Percentiles rank a stretch among this genome's conserved stretches.
Conservation (phyloP, 176 grass and related monocot genomes). For the Panicum miliaceum region DNA sequence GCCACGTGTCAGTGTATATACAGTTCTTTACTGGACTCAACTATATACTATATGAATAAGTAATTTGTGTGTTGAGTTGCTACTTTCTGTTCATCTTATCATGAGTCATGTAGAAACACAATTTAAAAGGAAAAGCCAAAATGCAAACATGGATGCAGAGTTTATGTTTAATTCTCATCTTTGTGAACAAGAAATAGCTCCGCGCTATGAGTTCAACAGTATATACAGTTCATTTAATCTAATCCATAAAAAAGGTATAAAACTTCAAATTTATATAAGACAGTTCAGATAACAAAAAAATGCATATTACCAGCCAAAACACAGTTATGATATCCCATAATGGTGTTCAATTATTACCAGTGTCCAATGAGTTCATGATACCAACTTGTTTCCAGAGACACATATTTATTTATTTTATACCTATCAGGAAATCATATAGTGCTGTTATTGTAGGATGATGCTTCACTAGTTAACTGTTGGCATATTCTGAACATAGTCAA, state of each 20-base stretch:
- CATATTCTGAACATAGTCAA: conserved; percentile 24
- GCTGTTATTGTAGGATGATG: conserved; percentile 18
- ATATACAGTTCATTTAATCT: background rate
- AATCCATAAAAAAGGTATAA: background rate
- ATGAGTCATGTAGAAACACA: conserved; percentile 5
- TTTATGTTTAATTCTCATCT: background rate
- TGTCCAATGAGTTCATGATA: conserved; percentile 24
- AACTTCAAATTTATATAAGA: background rate
- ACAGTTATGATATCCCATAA: conserved; percentile 23
- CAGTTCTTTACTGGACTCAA: background rate
- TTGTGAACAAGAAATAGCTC: conserved; percentile 9
- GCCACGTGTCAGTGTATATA: conserved; percentile 46
- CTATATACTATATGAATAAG: background rate
- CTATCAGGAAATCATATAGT: conserved; percentile 29
- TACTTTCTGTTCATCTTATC: background rate
- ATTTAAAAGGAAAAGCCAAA: background rate
- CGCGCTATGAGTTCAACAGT: background rate
- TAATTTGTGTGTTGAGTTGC: background rate
- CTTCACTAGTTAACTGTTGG: conserved; percentile 32
- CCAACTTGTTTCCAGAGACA: background rate
- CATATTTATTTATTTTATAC: conserved; percentile 16
- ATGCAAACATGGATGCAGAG: conserved; percentile 9
- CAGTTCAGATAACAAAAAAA: conserved; percentile 12
- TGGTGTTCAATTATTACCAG: conserved; percentile 10
- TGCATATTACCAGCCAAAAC: conserved; percentile 1